Percentiles rank a stretch among this genome's conserved stretches.
These are phyloP conservation scores for Camellia oleifera DNA, from an alignment of 179 eudicot species.

Conservation along the genomic window DNA sequence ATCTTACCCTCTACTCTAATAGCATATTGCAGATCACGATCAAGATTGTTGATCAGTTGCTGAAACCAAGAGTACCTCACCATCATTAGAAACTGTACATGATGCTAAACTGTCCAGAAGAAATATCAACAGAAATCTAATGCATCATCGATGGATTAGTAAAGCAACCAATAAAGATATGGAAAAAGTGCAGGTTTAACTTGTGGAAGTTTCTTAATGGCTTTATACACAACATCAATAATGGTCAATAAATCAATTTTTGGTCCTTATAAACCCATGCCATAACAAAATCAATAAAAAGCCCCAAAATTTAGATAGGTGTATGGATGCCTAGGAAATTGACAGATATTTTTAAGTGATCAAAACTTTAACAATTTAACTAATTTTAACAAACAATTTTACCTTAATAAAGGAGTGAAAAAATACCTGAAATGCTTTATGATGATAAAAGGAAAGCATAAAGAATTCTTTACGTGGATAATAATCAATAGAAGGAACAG, in stretches of 20 bases:
- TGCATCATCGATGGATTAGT: not conserved
- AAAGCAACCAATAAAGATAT: not conserved
- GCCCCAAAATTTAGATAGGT: no score
- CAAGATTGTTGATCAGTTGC: conserved; percentile 89
- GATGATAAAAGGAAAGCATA: no score
- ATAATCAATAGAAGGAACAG: no score
- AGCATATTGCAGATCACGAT: conserved; percentile 98
- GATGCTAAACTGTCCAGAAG: conserved; percentile 1
- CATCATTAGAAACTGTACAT: conserved; percentile 13
- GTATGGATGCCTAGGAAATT: no score
- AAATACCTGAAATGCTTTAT: no score
- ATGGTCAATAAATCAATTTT: not conserved
- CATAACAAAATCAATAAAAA: not conserved
- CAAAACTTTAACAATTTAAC: no score
- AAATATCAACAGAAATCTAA: not conserved
- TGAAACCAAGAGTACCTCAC: conserved; percentile 32
- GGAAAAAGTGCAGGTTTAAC: conserved; percentile 4
- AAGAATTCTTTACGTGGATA: no score
- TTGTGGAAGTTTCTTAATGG: conserved; percentile 2
- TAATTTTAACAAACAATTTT: no score
- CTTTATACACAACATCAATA: conserved; percentile 2
- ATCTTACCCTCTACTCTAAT: conserved; percentile 96
- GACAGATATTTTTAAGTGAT: no score
- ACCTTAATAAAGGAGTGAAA: no score
- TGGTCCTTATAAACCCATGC: not conserved